Base-by-base conservation (phyloP, 768 basidiomycete genomes). In the Boletus rubropictus region DNA sequence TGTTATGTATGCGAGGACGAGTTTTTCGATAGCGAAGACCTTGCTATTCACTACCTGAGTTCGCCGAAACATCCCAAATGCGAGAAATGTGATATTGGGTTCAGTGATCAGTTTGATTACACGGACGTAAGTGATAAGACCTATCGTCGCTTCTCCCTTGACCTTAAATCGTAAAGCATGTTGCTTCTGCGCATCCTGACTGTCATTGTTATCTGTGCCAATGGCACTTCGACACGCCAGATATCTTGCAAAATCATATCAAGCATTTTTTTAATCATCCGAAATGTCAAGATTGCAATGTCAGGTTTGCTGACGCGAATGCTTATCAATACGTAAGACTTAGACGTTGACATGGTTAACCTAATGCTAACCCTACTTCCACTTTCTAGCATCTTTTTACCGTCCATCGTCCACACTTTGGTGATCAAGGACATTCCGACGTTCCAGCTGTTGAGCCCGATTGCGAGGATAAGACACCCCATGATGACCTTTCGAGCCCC, bases 231-330 rank as follows among this genome's bases (percentile, higher is more conserved):
- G 66, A 70, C 33, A 63, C 63, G 12, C 41, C 58, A 2, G 66
- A 69, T 20, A 55, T 62, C 17, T 49, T 74, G 21, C 63, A 69
- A 37, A 62, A 61, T 25, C 77, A 79, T 49, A 73, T 71, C 53
- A 60, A 49, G 17, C 62, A 64, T 10, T 76, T 77, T 15, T 59
- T 64, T 20, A 59, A 52, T 15, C 78, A 79, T 57, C 74, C 78
- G 3, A 71, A 69, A 44, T 78, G 78, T 46, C 49, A 58, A 21
- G 55, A 61, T 25, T 79, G 77, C 42, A 55, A 61, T n/a, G 42
- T 67, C 37, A 72, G 74, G 25, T 77, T 76, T 46, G 51, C 61
- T 37, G 70, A 74, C 46, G 58, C 66, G 21, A 63, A 63, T 36
- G 62, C 63, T 2, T 65, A 70, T 48, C 60, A 67, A 49, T 54